Conservation (phyloP, 2,329 filamentous ascomycete genomes). For the Xylaria sp. region DNA sequence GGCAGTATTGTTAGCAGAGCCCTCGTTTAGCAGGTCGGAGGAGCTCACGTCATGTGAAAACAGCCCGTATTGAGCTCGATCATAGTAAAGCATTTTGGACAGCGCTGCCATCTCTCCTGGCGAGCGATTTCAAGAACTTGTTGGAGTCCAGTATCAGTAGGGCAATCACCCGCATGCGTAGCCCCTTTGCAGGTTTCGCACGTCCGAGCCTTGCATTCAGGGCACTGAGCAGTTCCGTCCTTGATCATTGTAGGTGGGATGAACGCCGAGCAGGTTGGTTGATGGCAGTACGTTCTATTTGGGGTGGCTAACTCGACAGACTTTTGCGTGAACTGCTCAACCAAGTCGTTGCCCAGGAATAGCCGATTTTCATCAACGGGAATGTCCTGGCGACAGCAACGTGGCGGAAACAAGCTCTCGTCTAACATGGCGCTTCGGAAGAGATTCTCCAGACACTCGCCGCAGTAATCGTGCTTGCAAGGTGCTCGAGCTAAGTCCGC, state of each 20-base stretch:
- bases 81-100: conserved; percentile 57
- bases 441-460: conserved; percentile 57
- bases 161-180: conserved; percentile 61
- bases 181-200: conserved; percentile 63
- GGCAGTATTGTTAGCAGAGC: conserved; percentile 10
- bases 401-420: conserved; percentile 65
- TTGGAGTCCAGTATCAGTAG: conserved; percentile 55
- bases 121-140: conserved; percentile 55
- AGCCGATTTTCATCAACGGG: conserved; percentile 49
- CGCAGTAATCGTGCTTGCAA: conserved; percentile 63
- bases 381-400: conserved; percentile 61
- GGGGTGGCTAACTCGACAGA: conserved; percentile 60
- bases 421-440: conserved; percentile 59
- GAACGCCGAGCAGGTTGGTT: conserved; percentile 58
- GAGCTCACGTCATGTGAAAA: conserved; percentile 65
- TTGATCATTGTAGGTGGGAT: conserved; percentile 52
- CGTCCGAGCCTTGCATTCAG: conserved; percentile 56
- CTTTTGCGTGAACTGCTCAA: conserved; percentile 56
- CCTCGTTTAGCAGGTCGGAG: conserved; percentile 14
- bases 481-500: conserved; percentile 37
- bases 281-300: conserved; percentile 64
- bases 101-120: conserved; percentile 63
- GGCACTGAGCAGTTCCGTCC: conserved; percentile 55
- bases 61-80: conserved; percentile 65
- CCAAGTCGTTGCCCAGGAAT: conserved; percentile 53